Evolutionary conservation across 257 asterid species (phyloP), one percentile per base, ranked within the genome.

Genomic region (Echium plantagineum): DNA sequence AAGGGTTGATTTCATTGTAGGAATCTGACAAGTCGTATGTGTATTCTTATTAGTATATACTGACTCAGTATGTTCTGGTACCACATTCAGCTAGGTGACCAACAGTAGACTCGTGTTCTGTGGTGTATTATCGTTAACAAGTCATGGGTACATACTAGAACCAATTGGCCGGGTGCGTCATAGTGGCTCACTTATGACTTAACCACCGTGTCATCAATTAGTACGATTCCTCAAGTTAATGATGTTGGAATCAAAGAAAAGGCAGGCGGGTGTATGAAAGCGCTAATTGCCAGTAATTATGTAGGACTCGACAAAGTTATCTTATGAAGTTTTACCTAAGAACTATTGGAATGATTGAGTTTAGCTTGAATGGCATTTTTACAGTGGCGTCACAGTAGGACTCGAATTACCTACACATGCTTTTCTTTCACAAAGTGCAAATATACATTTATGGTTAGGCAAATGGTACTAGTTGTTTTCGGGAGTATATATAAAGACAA

Each of bases 1-100:
- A 9, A 76, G 6, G 28, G 60, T 59, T 35, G 68, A 16, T 49
- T 65, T 57, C 80, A 73, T 71, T 52, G 42, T 18, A 53, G 48
- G 58, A 66, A 28, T 64, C 76, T 75, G 89, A 64, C 75, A 71
- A 61, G 78, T 77, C 73, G 71, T 79, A 77, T 62, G 62, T 58
- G 71, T 72, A 48, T 69, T 55, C n/a, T n/a, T n/a, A n/a, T n/a
- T n/a, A n/a, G n/a, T 59, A n/a, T 64, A 42, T 68, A 58, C 69
- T 74, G 67, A 79, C 76, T 72, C 57, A 64, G 53, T 61, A 46
- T 58, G 54, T 47, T 55, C 26, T 19, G 13, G 22, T 28, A 31
- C 64, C 66, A 59, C 62, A 58, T 63, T 58, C 61, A 54, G 51
- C 61, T 18, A 58, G 21, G 64, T 59, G 24, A 48, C n/a, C 26